Conservation (phyloP, 305 asterid genomes). For the Fraxinus ornus region DNA sequence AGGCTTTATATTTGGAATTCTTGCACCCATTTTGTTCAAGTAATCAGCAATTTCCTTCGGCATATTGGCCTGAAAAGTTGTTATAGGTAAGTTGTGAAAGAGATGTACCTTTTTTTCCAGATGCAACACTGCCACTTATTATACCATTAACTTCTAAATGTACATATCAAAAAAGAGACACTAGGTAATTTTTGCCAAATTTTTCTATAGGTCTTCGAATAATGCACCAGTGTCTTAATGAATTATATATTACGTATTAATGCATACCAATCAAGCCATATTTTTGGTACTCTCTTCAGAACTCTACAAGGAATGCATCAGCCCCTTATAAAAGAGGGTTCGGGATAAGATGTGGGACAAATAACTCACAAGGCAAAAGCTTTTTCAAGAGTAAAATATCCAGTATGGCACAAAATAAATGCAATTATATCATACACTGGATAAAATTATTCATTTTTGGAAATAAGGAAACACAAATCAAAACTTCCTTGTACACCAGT, state of each 20-base stretch:
- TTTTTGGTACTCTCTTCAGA: not conserved
- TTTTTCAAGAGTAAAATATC: not conserved
- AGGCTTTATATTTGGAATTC: conserved; percentile 87
- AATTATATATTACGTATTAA: not conserved
- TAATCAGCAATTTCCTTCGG: conserved; percentile 97
- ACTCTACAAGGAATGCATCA: not conserved
- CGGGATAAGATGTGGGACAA: not conserved
- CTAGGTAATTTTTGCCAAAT: not conserved
- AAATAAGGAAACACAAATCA: not conserved
- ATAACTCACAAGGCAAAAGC: not conserved
- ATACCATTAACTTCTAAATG: not conserved
- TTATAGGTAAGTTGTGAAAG: not conserved
- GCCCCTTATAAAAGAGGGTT: not conserved
- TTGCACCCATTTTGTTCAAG: conserved; percentile 92
- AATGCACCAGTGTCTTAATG: not conserved
- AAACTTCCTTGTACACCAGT: not conserved
- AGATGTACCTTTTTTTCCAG: not conserved
- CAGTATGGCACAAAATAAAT: not conserved
- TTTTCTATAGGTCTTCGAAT: not conserved
- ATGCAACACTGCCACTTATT: not conserved
- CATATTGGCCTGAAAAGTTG: conserved; percentile 71
- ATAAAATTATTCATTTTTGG: not conserved
- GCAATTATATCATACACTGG: not conserved
- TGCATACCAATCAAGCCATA: not conserved
- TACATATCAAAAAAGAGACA: not conserved